Base-by-base conservation (phyloP, 2,329 filamentous ascomycete genomes). In the Xylariaceae sp. region DNA sequence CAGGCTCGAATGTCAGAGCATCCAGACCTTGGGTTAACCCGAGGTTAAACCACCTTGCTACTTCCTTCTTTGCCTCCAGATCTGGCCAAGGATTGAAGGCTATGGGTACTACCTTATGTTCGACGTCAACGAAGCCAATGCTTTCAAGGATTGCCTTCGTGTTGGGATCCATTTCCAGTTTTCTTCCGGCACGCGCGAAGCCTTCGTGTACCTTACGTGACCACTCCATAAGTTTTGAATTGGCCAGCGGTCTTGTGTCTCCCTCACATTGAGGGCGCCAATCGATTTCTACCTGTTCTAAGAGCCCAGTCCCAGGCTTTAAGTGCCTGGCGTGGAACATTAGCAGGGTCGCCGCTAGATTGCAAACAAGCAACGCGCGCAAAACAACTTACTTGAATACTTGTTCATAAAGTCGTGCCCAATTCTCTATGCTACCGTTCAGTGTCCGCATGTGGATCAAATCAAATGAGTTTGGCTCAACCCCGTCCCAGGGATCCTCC, bases 251-350 rank as follows among this genome's bases (percentile, higher is more conserved):
- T 41, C 49, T 54, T 3, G 71, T 60, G 34, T 79, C 78, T 62
- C 88, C 83, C 58, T 90, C 86, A 65, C 84, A 87, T 48, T 83
- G 83, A 16, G 90, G 89, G 45, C 80, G 76, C 70, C 88, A 88
- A 70, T 97, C 90, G 51, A 97, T 87, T 68, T 97, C 92, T 45
- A 95, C 82, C 62, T 95, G 90, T 71, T 97, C 92, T 51, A 96
- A 79, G 67, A 79, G 81, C 50, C 92, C 92, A 39, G 75, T 79
- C 1, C 86, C 85, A 1, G 90, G 89, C 62, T 84, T 84, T 22
- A 96, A 77, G 66, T 95, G 88, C 49, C 87, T 90, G 59, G 16
- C 15, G 19, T n/a, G 61, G 57, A 49, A 15, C 5, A 22, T 56
- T 47, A 53, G 53, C 10, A 32, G 16, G 19, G 26, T 19, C 8